Conservation (phyloP, 176 grass and related monocot species). For the Triticum timopheevii region DNA sequence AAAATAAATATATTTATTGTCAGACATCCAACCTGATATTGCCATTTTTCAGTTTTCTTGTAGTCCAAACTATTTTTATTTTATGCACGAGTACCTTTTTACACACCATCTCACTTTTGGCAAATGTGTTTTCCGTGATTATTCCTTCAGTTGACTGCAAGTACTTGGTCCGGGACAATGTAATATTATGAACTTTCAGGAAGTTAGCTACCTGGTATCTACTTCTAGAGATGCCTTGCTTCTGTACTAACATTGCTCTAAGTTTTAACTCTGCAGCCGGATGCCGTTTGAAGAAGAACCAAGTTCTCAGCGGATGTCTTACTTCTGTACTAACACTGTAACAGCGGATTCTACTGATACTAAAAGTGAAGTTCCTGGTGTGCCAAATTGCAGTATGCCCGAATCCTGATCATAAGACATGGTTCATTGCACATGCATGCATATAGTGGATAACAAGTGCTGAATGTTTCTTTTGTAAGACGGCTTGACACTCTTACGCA, state of each 20-base stretch:
- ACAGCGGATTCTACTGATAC: no score
- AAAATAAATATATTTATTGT: background rate
- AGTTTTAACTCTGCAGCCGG: constrained; percentile 27
- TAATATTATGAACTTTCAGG: background rate
- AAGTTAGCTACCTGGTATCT: background rate
- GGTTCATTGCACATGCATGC: no score
- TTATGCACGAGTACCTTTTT: background rate
- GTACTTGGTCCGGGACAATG: background rate
- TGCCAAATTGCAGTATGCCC: no score
- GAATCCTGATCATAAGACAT: no score
- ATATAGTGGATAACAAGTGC: no score
- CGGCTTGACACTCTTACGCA: no score
- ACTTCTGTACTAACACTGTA: constrained; percentile 4
- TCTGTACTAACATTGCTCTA: constrained; percentile 14
- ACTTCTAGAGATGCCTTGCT: background rate
- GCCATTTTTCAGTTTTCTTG: background rate
- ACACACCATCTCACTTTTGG: background rate
- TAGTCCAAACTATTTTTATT: background rate
- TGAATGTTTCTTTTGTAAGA: no score
- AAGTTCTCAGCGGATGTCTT: background rate
- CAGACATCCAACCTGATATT: background rate
- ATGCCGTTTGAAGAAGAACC: constrained; percentile 20
- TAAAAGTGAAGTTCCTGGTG: no score
- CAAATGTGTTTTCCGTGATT: background rate
- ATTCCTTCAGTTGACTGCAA: background rate